Evolutionary conservation across 1,284 basidiomycete species (phyloP).

Genomic region (Trichosporon faecale): DNA sequence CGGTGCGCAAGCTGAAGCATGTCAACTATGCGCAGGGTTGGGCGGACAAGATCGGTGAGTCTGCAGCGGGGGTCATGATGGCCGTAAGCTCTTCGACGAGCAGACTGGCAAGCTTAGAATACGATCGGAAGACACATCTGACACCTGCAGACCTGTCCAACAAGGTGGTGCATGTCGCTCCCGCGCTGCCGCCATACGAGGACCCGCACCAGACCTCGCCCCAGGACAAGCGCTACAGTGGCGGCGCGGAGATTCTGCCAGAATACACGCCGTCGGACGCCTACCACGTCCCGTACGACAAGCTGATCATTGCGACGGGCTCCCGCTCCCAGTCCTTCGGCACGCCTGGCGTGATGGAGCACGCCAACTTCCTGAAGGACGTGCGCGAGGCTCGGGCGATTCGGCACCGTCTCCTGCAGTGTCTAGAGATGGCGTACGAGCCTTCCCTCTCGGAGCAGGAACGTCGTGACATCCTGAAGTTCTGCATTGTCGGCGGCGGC

Average conservation of each 20-base stretch:
- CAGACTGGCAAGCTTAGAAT: too few relatives aligned
- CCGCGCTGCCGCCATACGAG: conserved; percentile 34
- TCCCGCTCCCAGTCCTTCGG: conserved; percentile 74
- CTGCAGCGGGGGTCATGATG: neutral
- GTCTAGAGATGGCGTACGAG: conserved; percentile 75
- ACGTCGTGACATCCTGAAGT: conserved; percentile 66
- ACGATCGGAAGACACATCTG: conserved; percentile 9
- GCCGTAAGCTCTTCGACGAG: neutral
- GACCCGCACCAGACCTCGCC: conserved; percentile 16
- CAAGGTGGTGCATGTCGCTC: conserved; percentile 56
- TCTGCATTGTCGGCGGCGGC: conserved; percentile 70
- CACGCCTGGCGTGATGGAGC: conserved; percentile 62
- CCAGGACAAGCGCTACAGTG: conserved; percentile 3
- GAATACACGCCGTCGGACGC: conserved; percentile 22
- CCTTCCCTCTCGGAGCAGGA: conserved; percentile 66
- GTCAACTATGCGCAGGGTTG: conserved; percentile 52
- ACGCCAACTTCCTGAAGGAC: conserved; percentile 78
- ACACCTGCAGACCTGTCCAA: conserved; percentile 60
- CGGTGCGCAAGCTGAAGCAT: conserved; percentile 57
- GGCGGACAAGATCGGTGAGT: conserved; percentile 47
- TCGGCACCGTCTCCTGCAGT: conserved; percentile 68
- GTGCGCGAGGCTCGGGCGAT: conserved; percentile 77
- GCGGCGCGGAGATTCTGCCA: conserved; percentile 49
- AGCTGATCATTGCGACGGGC: conserved; percentile 78
- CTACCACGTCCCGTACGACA: conserved; percentile 69